A percentile compares a stretch with the other conserved stretches of the same genome.
Evolutionary conservation across 2,329 filamentous ascomycete genomes (phyloP).

Genomic region (Sodiomyces alkalinus): DNA sequence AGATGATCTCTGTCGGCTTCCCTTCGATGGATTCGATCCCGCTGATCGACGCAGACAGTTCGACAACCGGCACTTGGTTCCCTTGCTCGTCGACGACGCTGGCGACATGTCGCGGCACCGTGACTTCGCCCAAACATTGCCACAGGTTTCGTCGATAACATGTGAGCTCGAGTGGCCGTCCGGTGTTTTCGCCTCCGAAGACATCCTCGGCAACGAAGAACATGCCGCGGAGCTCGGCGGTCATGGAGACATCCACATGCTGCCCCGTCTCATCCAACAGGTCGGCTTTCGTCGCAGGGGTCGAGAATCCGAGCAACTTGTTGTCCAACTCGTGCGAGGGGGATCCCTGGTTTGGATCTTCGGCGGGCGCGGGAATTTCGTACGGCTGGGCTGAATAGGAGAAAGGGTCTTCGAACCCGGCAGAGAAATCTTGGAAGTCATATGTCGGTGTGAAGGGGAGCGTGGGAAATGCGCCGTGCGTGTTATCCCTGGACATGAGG

Average conservation of each 20-base stretch:
- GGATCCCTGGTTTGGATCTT: conserved; percentile 28
- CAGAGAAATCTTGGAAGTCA: conserved; percentile 44
- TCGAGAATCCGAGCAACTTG: conserved; percentile 61
- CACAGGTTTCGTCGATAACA: conserved; percentile 93
- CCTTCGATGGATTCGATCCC: conserved; percentile 87
- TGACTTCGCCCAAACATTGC: conserved; percentile 82
- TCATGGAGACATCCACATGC: conserved; percentile 48
- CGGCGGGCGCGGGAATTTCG: conserved; percentile 25
- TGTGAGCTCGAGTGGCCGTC: conserved; percentile 63
- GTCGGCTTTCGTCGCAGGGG: conserved; percentile 42
- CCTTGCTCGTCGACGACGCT: conserved; percentile 61
- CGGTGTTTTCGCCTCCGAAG: conserved; percentile 43
- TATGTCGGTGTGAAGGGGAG: conserved; percentile 43
- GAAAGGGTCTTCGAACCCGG: conserved; percentile 52
- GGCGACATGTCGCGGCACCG: conserved; percentile 55
- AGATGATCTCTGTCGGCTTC: conserved; percentile 85
- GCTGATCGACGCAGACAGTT: conserved; percentile 68
- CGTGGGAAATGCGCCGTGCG: conserved; percentile 23
- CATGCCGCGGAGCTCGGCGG: conserved; percentile 72
- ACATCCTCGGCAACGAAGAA: conserved; percentile 78
- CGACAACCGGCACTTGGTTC: conserved; percentile 58
- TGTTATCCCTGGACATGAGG: conserved; percentile 26
- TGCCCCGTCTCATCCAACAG: conserved; percentile 52
- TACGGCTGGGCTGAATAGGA: conserved; percentile 37
- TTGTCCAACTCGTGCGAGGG: conserved; percentile 46